Percentiles rank a stretch among this genome's conserved stretches.
Conservation (phyloP, 768 basidiomycete species). For the Russula ochroleuca region DNA sequence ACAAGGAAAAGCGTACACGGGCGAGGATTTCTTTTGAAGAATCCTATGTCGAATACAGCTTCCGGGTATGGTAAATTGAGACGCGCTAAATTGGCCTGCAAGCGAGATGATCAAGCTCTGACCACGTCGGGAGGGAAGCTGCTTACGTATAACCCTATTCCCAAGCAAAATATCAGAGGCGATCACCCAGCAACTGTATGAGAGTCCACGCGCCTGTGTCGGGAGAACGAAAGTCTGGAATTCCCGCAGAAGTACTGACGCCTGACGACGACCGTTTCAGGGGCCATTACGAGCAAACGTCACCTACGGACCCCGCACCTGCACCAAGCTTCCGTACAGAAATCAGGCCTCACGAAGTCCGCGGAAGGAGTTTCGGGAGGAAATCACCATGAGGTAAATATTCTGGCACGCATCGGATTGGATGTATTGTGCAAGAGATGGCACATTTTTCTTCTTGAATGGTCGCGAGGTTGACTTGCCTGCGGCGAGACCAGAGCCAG, state of each 20-base stretch:
- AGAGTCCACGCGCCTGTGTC: slow-evolving; percentile 57
- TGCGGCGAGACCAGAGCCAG: too few species aligned
- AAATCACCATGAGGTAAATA: slow-evolving; percentile 34
- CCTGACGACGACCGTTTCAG: slow-evolving; percentile 40
- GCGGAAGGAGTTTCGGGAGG: not conserved
- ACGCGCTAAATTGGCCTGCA: slow-evolving; percentile 69
- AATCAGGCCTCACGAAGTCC: not conserved
- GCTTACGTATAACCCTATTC: slow-evolving; percentile 52
- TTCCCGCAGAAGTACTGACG: slow-evolving; percentile 75
- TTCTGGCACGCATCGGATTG: slow-evolving; percentile 32
- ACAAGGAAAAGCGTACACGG: slow-evolving; percentile 52
- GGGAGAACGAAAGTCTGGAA: slow-evolving; percentile 87
- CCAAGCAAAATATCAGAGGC: not conserved
- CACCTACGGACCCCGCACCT: slow-evolving; percentile 18
- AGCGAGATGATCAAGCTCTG: not conserved
- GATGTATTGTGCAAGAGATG: slow-evolving; percentile 33
- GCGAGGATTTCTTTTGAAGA: slow-evolving; percentile 72
- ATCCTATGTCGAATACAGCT: slow-evolving; percentile 90
- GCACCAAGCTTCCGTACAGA: slow-evolving; percentile 23
- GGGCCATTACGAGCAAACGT: not conserved
- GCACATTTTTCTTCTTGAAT: slow-evolving; percentile 22
- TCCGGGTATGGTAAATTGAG: slow-evolving; percentile 87
- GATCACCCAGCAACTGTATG: not conserved
- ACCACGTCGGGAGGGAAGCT: not conserved
- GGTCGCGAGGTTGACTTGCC: not conserved